Evolutionary conservation across 306 rosid species (phyloP).

Genomic region (Cicer arietinum): DNA sequence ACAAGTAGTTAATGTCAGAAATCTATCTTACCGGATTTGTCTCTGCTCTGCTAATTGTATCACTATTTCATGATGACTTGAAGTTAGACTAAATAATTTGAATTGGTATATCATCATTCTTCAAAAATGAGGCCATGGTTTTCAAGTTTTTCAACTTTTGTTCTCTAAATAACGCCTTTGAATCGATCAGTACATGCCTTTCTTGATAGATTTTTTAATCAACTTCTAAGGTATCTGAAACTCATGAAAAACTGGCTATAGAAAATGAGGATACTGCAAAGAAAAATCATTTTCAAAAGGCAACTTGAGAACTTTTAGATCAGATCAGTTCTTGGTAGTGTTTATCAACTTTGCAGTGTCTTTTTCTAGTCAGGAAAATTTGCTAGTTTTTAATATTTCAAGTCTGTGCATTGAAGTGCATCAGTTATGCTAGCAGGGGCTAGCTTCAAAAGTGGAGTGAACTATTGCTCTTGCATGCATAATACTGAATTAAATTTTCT

Average conservation of each 20-base stretch:
- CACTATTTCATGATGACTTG: slow-evolving; percentile 7
- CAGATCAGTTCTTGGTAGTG: too few relatives aligned
- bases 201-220: background rate
- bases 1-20: slow-evolving; percentile 27
- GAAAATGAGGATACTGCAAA: background rate
- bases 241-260: slow-evolving; percentile 16
- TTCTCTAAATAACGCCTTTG: background rate
- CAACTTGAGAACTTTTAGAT: background rate
- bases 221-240: background rate
- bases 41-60: slow-evolving; percentile 30
- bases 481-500: too few relatives aligned
- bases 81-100: slow-evolving; percentile 14
- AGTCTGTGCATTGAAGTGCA: too few relatives aligned
- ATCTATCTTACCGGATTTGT: slow-evolving; percentile 14
- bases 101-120: slow-evolving; percentile 21
- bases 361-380: too few relatives aligned
- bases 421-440: too few relatives aligned
- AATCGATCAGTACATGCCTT: background rate
- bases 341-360: too few relatives aligned
- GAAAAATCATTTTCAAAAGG: slow-evolving; percentile 7
- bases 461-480: too few relatives aligned
- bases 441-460: too few relatives aligned
- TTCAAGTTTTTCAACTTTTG: background rate
- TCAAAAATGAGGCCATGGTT: slow-evolving; percentile 11
- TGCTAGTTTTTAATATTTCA: too few relatives aligned